Conservation (phyloP, 257 asterid species). For the Plantago elongata region DNA sequence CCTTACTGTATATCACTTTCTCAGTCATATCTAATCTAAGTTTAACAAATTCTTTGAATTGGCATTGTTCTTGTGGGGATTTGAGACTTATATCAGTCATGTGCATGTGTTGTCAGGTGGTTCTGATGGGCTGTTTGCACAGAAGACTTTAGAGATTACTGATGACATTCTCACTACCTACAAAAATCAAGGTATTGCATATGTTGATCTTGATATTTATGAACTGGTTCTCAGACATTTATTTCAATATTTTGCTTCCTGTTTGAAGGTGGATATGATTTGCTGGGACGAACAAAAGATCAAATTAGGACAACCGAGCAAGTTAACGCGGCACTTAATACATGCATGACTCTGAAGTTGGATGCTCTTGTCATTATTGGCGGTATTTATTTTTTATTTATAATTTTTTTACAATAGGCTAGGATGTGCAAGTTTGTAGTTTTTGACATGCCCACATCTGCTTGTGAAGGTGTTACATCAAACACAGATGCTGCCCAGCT, state of each 20-base stretch:
- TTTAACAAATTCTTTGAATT: background rate
- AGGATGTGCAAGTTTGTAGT: slow-evolving; percentile 11
- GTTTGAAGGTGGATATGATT: slow-evolving; percentile 92
- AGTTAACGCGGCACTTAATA: slow-evolving; percentile 73
- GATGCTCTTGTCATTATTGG: slow-evolving; percentile 90
- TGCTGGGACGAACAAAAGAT: slow-evolving; percentile 90
- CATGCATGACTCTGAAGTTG: slow-evolving; percentile 72
- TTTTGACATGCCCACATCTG: slow-evolving; percentile 25
- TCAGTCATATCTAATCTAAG: background rate
- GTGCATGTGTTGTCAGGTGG: slow-evolving; percentile 56
- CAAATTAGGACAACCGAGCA: slow-evolving; percentile 92
- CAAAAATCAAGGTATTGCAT: slow-evolving; percentile 79
- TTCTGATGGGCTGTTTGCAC: slow-evolving; percentile 92
- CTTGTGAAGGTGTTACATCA: slow-evolving; percentile 81
- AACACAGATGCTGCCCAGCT: slow-evolving; percentile 98
- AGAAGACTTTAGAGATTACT: slow-evolving; percentile 76
- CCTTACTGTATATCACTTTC: background rate
- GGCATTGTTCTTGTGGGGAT: background rate
- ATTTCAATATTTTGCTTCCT: background rate
- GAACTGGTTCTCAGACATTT: too few species aligned
- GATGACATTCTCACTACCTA: slow-evolving; percentile 78
- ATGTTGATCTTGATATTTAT: slow-evolving; percentile 3
- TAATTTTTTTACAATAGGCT: slow-evolving; percentile 12
- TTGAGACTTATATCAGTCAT: slow-evolving; percentile 10
- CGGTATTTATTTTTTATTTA: slow-evolving; percentile 40